Conservation (phyloP, 2,329 filamentous ascomycete genomes). For the Cladosporium oxysporum region DNA sequence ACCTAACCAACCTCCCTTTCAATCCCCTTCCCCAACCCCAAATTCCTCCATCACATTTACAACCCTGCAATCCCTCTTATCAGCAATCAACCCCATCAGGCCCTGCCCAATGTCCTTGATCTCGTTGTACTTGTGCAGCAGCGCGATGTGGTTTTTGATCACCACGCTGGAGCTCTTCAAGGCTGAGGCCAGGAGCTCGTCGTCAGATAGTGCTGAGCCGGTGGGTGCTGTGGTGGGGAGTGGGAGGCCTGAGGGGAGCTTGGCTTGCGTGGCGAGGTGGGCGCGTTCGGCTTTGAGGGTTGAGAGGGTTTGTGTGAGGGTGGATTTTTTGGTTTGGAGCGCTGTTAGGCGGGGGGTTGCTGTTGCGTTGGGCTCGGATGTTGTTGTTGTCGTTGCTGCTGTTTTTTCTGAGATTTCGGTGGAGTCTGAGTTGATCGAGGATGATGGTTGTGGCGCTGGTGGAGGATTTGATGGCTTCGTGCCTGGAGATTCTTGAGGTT, state of each 20-base stretch:
- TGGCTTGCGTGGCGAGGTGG: slow-evolving; percentile 35
- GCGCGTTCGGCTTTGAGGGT: slow-evolving; percentile 48
- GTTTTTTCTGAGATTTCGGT: neutral
- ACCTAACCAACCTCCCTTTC: slow-evolving; percentile 24
- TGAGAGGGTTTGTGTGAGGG: slow-evolving; percentile 51
- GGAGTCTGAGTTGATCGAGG: neutral
- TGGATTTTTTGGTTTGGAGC: slow-evolving; percentile 34
- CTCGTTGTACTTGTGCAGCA: slow-evolving; percentile 70
- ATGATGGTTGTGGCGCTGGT: slow-evolving; percentile 13
- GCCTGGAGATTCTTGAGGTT: neutral
- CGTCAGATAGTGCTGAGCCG: slow-evolving; percentile 24
- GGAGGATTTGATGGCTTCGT: neutral
- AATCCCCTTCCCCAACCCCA: slow-evolving; percentile 48
- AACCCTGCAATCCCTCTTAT: slow-evolving; percentile 60
- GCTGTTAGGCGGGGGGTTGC: slow-evolving; percentile 20
- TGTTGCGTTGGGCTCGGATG: neutral
- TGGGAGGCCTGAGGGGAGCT: slow-evolving; percentile 32
- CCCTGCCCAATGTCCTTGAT: slow-evolving; percentile 69
- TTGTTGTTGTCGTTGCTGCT: neutral
- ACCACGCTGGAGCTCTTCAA: slow-evolving; percentile 52
- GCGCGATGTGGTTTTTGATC: slow-evolving; percentile 63
- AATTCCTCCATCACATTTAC: slow-evolving; percentile 52
- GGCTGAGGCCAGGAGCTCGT: slow-evolving; percentile 33
- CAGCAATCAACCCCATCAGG: slow-evolving; percentile 67
- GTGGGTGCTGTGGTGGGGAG: slow-evolving; percentile 25